These are phyloP conservation scores for Sporothrix inflata DNA, from an alignment of 2,329 filamentous ascomycete genomes.

Conservation along the genomic window DNA sequence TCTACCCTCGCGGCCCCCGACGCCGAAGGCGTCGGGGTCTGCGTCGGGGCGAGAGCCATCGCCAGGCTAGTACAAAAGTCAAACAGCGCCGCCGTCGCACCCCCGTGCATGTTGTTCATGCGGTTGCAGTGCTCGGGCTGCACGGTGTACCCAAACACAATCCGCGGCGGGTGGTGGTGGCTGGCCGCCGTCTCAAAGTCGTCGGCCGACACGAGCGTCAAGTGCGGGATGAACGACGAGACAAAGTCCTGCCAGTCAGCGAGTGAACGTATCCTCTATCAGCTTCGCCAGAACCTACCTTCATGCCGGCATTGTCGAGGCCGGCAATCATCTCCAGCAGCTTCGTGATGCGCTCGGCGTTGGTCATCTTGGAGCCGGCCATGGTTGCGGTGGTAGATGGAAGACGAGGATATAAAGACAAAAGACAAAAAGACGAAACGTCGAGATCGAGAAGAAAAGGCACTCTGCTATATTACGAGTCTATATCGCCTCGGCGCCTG, in stretches of 20 bases:
- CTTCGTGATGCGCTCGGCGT: conserved; percentile 24
- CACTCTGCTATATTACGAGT: no score
- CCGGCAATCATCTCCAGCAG: conserved; percentile 27
- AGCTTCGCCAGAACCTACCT: no score
- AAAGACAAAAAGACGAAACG: neutral
- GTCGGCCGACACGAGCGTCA: conserved; percentile 46
- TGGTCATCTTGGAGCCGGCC: conserved; percentile 18
- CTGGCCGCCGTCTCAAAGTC: conserved; percentile 17
- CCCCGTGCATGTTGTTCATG: conserved; percentile 61
- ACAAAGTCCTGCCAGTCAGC: conserved; percentile 46
- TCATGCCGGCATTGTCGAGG: neutral
- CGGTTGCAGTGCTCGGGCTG: conserved; percentile 57
- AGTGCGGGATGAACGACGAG: conserved; percentile 45
- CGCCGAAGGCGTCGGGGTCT: no score
- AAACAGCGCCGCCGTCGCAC: conserved; percentile 67
- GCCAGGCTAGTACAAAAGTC: conserved; percentile 66
- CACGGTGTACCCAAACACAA: conserved; percentile 51
- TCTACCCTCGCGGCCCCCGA: no score
- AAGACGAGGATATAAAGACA: neutral
- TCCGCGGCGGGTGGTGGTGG: conserved; percentile 27
- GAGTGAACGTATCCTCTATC: neutral
- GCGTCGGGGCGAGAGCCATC: conserved; percentile 58
- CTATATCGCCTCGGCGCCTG: no score
- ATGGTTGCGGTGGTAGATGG: neutral
- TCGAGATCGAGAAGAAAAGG: neutral